Conservation (phyloP, 257 asterid species). For the Sherardia arvensis region DNA sequence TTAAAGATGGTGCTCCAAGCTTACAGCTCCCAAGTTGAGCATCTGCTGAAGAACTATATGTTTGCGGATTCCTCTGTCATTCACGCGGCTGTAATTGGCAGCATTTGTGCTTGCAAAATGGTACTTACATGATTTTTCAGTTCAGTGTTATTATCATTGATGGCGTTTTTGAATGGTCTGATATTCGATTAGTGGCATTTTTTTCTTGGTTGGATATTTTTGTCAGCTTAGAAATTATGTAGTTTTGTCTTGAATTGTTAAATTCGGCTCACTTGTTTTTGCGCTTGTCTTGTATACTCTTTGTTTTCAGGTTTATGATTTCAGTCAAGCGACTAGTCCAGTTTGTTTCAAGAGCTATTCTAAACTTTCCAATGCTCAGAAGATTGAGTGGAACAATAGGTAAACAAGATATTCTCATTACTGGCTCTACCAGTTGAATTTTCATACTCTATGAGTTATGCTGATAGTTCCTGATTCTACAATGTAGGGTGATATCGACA, state of each 20-base stretch:
- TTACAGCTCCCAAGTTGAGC: conserved; percentile 40
- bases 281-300: background rate
- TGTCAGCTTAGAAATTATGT: background rate
- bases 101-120: conserved; percentile 59
- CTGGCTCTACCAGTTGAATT: background rate
- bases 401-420: conserved; percentile 19
- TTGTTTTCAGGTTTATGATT: conserved; percentile 55
- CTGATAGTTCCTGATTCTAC: conserved; percentile 7
- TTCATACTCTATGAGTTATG: background rate
- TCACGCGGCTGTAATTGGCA: conserved; percentile 44
- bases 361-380: conserved; percentile 39
- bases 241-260: background rate
- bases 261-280: background rate
- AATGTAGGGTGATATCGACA: conserved; percentile 65
- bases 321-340: conserved; percentile 43
- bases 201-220: background rate
- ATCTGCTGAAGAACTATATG: conserved; percentile 36
- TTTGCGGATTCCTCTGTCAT: conserved; percentile 36
- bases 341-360: conserved; percentile 51
- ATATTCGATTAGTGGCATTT: background rate
- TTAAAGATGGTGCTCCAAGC: conserved; percentile 33
- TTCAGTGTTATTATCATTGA: background rate
- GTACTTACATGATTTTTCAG: conserved; percentile 23
- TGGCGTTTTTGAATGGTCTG: background rate
- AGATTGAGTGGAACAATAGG: conserved; percentile 87